phyloP scores from a whole-genome alignment of 257 asterid species.

The Petrea volubilis region DNA sequence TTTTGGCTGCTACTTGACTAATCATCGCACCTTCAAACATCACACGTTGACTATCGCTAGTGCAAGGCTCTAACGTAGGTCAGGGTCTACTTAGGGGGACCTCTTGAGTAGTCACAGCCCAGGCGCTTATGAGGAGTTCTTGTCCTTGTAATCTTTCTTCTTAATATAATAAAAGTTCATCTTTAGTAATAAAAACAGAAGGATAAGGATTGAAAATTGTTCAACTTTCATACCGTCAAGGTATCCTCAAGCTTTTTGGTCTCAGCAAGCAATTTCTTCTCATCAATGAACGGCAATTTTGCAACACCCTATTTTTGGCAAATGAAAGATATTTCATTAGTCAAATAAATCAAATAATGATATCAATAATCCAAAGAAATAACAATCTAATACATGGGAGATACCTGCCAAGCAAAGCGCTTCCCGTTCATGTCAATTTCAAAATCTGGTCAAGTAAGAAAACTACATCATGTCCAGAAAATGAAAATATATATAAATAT shows the following conservation, averaged over 20 bases:
- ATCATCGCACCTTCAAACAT: not conserved
- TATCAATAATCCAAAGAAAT: slow-evolving; percentile 19
- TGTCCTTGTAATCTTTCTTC: not conserved
- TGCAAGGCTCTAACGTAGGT: not conserved
- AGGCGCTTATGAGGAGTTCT: not conserved
- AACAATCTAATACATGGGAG: slow-evolving; percentile 4
- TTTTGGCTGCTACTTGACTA: not conserved
- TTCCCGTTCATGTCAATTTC: slow-evolving; percentile 97
- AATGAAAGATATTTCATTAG: slow-evolving; percentile 24
- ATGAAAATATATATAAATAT: not conserved
- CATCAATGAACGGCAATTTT: slow-evolving; percentile 93
- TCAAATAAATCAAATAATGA: slow-evolving; percentile 7
- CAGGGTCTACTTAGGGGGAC: not conserved
- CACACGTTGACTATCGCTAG: not conserved
- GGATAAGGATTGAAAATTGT: slow-evolving; percentile 8
- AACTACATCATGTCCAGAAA: slow-evolving; percentile 25
- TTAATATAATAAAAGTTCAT: slow-evolving; percentile 1
- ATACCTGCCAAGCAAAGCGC: slow-evolving; percentile 98
- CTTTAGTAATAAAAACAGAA: not conserved
- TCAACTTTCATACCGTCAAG: slow-evolving; percentile 67
- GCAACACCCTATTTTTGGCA: slow-evolving; percentile 69
- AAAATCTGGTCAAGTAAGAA: slow-evolving; percentile 53
- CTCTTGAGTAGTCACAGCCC: not conserved
- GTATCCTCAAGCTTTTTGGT: slow-evolving; percentile 82
- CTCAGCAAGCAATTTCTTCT: slow-evolving; percentile 83